Conservation (phyloP, 2,329 filamentous ascomycete species). For the Coleophoma crateriformis region DNA sequence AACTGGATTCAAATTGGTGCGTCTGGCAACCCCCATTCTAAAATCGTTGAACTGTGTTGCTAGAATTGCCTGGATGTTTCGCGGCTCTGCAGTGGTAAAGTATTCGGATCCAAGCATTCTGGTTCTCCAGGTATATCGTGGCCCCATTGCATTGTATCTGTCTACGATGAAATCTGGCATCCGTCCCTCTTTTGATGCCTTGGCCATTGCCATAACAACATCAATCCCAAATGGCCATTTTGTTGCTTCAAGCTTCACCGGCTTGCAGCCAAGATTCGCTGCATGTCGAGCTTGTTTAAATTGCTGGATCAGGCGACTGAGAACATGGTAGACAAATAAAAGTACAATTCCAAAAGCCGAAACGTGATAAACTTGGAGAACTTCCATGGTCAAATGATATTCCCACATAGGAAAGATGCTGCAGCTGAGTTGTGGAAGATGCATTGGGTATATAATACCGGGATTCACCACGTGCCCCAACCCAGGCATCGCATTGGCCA, state of each 20-base stretch:
- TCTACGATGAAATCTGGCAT: background rate
- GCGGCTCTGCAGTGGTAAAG: slow-evolving; percentile 29
- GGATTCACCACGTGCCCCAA: no score
- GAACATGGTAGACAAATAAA: no score
- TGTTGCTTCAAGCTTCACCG: background rate
- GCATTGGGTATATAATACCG: no score
- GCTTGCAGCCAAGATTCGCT: background rate
- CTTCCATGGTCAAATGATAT: no score
- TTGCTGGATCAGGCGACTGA: no score
- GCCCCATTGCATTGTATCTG: background rate
- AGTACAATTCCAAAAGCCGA: no score
- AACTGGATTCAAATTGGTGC: slow-evolving; percentile 36
- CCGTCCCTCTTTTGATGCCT: background rate
- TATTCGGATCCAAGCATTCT: background rate
- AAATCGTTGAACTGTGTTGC: slow-evolving; percentile 49
- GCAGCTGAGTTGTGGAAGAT: no score
- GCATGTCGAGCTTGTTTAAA: no score
- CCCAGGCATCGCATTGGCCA: no score
- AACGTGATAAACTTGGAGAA: no score
- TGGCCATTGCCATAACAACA: background rate
- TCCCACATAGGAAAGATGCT: no score
- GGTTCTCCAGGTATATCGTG: background rate
- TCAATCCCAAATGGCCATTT: background rate
- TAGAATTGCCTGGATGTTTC: slow-evolving; percentile 49
- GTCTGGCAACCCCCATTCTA: slow-evolving; percentile 36